These are phyloP conservation scores for Amanita fuliginea DNA, from an alignment of 768 basidiomycete genomes.

Conservation along the genomic window DNA sequence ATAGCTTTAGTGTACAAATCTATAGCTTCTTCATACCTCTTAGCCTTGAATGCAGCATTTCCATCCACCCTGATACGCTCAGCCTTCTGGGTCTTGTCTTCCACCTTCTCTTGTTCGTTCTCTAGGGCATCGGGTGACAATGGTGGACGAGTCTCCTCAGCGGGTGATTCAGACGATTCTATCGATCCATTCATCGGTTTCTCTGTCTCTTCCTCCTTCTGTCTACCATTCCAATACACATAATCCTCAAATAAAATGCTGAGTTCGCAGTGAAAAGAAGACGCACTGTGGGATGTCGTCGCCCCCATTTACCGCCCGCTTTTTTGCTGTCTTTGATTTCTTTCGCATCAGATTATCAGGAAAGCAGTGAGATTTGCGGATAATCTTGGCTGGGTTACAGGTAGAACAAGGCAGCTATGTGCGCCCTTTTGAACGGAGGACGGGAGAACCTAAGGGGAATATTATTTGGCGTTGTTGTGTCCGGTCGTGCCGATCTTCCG, in stretches of 20 bases:
- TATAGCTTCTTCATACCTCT: slow-evolving; percentile 55
- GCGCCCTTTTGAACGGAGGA: background rate
- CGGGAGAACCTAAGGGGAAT: background rate
- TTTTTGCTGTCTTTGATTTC: slow-evolving; percentile 5
- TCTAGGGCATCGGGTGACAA: background rate
- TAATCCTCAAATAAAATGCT: background rate
- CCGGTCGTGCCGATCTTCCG: too few species aligned
- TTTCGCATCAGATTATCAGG: slow-evolving; percentile 5
- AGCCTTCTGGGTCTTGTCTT: slow-evolving; percentile 35
- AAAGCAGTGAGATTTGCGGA: slow-evolving; percentile 5
- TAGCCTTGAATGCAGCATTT: slow-evolving; percentile 63
- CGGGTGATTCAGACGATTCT: background rate
- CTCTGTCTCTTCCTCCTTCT: background rate
- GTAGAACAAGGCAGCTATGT: background rate
- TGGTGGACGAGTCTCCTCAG: background rate
- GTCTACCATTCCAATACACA: background rate
- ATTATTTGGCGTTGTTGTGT: too few species aligned
- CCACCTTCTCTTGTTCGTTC: slow-evolving; percentile 4
- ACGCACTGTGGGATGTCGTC: background rate
- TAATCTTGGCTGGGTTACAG: background rate
- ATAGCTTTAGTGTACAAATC: slow-evolving; percentile 70
- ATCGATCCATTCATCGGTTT: background rate
- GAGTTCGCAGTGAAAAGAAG: background rate
- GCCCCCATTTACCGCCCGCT: background rate
- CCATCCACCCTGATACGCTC: slow-evolving; percentile 66